Evolutionary conservation across 306 rosid genomes (phyloP).

Genomic region (Cicer bijugum): DNA sequence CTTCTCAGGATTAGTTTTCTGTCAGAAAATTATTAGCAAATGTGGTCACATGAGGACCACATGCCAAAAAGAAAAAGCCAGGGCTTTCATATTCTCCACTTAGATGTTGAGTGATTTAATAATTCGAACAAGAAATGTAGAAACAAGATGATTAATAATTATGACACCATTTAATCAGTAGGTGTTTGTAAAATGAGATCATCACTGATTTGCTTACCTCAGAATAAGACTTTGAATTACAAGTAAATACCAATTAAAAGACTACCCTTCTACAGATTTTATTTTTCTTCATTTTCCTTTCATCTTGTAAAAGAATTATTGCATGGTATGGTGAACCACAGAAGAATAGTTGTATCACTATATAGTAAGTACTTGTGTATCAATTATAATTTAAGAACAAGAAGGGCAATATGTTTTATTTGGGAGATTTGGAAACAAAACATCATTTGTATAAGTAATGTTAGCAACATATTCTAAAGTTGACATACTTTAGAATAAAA

Average conservation of each 20-base stretch:
- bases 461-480: background rate
- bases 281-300: background rate
- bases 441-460: background rate
- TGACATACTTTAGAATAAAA: too few species aligned
- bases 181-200: constrained; percentile 32
- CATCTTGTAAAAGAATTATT: constrained; percentile 13
- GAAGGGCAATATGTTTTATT: background rate
- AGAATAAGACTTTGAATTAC: background rate
- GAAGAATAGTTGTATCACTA: background rate
- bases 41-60: constrained; percentile 37
- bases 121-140: constrained; percentile 34
- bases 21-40: constrained; percentile 44
- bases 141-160: constrained; percentile 28
- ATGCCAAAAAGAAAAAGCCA: constrained; percentile 36
- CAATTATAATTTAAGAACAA: constrained; percentile 8
- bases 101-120: constrained; percentile 37
- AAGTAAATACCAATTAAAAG: background rate
- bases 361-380: background rate
- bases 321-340: background rate
- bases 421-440: background rate
- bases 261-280: constrained; percentile 1
- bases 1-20: constrained; percentile 1
- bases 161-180: background rate
- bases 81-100: constrained; percentile 44
- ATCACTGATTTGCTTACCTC: constrained; percentile 20